Evolutionary conservation across 2,329 filamentous ascomycete species (phyloP), one percentile per base, ranked within the genome.

Genomic region (Penicillium italicum): DNA sequence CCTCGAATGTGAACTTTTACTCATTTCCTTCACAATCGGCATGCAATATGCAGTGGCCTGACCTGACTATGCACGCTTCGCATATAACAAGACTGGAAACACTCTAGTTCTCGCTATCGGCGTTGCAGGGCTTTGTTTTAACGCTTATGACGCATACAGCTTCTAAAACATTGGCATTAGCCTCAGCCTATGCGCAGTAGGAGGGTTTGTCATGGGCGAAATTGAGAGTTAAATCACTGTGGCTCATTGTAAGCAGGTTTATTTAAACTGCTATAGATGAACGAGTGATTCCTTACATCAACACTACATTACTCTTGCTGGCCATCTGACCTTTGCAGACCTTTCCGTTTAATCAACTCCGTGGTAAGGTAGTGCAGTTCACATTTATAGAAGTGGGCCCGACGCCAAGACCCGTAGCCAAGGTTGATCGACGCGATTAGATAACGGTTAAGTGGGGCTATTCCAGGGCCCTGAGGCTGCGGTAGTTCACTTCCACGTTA

Each of bases 1-100:
- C 11, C 57, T 66, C 31, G 70, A 75, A 62, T 55, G 62, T 50
- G 65, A 77, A 58, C 70, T n/a, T 22, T 62, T 76, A 4, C 58
- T 73, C 47, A 65, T 77, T 6, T 68, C 74, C 6, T 72, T 78
- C 55, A 64, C 62, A 41, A 75, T 65, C 7, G 72, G 73, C n/a
- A 73, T 77, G 33, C 70, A 75, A 77, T 82, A 86, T 70, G 82
- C 82, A 46, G 79, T 82, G 20, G 79, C 82, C 2, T 86, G 84
- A 65, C 81, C 80, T 81, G 85, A 65, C 4, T 86, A 82, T 68
- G 79, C n/a, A n/a, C n/a, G n/a, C n/a, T n/a, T 86, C 68, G 81
- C 82, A 14, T 85, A 82, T 30, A 86, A 86, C 68, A 83, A 87
- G 65, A 87, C 84, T 0, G 84, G 85, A 56, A 87, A 86, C 71